Base-by-base conservation (phyloP, 192 early-diverging fungal species). In the Podila epicladia region DNA sequence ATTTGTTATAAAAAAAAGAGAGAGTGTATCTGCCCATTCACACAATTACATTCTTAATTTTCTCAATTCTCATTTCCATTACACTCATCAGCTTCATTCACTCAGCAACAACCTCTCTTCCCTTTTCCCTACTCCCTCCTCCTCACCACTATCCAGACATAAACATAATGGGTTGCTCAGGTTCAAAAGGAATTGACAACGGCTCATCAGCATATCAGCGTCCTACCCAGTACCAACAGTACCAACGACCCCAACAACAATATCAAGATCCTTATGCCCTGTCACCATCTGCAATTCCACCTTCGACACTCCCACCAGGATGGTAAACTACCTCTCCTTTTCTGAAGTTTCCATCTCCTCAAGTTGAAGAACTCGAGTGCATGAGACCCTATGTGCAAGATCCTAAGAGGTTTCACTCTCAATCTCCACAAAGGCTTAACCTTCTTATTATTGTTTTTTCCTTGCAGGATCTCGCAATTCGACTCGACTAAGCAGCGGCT, bases 221-320 rank as follows among this genome's bases (percentile, higher is more conserved):
- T 1, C 41, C 17, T 19, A 53, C 29, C 6, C 48, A 35, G 45
- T 55, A 70, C 1, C 58, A 64, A 12, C 69, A 64, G 26, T 48
- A 62, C 41, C 41, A 78, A 48, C 64, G 64, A 35, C 66, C 73
- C 29, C 75, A 79, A 33, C 64, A 62, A 22, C 41, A 45, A 41
- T 41, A 41, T 8, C 41, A 45, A 45, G 41, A 45, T 45, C 41
- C 41, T 2, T 45, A 45, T 45, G 41, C 41, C 15, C 41, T 45
- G 13, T 45, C 41, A 45, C 13, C 41, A 45, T 15, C 41, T 7
- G 62, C 63, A 58, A 24, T 79, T 0, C 75, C 75, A 19, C 69
- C 75, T 22, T 79, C 75, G 13, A 79, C 75, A 13, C 58, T 79
- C 26, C 75, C 75, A 24, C 69, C 65, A 48, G 75, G 75, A 71